Conservation (phyloP, 1,284 basidiomycete genomes). For the Lentinus polychrous region DNA sequence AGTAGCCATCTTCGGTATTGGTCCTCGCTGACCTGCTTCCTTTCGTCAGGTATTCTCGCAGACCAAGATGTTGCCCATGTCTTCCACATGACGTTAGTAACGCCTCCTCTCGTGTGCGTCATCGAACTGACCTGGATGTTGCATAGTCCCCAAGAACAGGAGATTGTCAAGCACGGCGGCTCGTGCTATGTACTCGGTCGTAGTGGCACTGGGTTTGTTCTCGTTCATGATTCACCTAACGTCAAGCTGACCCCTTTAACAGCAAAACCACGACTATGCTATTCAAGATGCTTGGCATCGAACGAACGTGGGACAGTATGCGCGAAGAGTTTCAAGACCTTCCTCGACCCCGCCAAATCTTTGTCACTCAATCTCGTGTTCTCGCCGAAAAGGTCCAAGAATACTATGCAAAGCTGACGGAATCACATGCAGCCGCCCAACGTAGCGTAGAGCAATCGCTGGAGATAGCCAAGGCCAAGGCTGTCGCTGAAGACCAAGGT, state of each 20-base stretch:
- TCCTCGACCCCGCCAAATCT: conserved; percentile 46
- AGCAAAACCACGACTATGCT: conserved; percentile 75
- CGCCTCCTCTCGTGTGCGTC: conserved; percentile 22
- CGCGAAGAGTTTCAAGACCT: conserved; percentile 17
- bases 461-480: conserved; percentile 17
- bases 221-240: not conserved
- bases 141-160: conserved; percentile 47
- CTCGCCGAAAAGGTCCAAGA: conserved; percentile 62
- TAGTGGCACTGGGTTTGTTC: conserved; percentile 12
- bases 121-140: not conserved
- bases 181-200: conserved; percentile 44
- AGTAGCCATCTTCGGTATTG: not conserved
- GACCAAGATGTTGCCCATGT: conserved; percentile 41
- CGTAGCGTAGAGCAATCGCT: conserved; percentile 33
- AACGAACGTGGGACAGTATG: conserved; percentile 35
- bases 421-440: conserved; percentile 37
- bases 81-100: conserved; percentile 47
- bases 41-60: conserved; percentile 32
- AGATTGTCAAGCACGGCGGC: conserved; percentile 43
- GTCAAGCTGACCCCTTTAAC: conserved; percentile 7
- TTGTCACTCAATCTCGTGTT: conserved; percentile 64
- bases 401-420: conserved; percentile 49
- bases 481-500: conserved; percentile 24
- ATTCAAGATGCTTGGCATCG: conserved; percentile 66
- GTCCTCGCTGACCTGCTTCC: not conserved